phyloP scores from a whole-genome alignment of 306 rosid species.

The Lathyrus aphaca region DNA sequence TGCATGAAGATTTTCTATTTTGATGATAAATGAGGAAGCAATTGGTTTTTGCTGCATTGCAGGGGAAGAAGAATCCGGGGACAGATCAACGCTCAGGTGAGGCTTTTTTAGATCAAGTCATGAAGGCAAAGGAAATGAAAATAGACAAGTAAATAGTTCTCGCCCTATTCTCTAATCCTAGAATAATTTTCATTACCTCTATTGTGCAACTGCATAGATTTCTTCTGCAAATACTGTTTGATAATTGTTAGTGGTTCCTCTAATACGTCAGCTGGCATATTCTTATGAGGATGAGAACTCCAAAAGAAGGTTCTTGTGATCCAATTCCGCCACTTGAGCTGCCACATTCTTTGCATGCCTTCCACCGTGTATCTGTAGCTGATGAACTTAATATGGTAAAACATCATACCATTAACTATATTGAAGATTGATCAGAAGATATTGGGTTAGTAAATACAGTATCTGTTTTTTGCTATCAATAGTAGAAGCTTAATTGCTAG shows the following conservation, averaged over 20 bases:
- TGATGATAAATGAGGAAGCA: constrained; percentile 24
- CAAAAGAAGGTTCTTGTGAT: constrained; percentile 75
- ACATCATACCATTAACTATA: not conserved
- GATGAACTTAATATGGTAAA: constrained; percentile 72
- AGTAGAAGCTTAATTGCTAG: constrained; percentile 3
- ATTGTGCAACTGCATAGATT: not conserved
- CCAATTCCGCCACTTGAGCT: constrained; percentile 94
- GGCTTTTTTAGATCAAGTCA: constrained; percentile 69
- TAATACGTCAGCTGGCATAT: constrained; percentile 76
- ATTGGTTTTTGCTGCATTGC: constrained; percentile 43
- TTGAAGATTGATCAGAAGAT: constrained; percentile 22
- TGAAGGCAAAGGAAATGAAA: constrained; percentile 82
- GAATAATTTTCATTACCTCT: constrained; percentile 16
- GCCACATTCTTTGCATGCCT: constrained; percentile 92
- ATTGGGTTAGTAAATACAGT: constrained; percentile 9
- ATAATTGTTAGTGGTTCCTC: constrained; percentile 38
- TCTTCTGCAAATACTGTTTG: constrained; percentile 24
- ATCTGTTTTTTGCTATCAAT: constrained; percentile 11
- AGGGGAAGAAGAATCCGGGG: constrained; percentile 94
- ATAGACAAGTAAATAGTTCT: constrained; percentile 73
- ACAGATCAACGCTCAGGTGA: constrained; percentile 66
- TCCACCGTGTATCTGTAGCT: constrained; percentile 71
- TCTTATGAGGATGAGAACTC: constrained; percentile 89
- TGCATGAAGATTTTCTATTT: not conserved
- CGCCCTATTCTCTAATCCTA: constrained; percentile 4